Evolutionary conservation across 768 basidiomycete species (phyloP).

Genomic region (Hericium coralloides): DNA sequence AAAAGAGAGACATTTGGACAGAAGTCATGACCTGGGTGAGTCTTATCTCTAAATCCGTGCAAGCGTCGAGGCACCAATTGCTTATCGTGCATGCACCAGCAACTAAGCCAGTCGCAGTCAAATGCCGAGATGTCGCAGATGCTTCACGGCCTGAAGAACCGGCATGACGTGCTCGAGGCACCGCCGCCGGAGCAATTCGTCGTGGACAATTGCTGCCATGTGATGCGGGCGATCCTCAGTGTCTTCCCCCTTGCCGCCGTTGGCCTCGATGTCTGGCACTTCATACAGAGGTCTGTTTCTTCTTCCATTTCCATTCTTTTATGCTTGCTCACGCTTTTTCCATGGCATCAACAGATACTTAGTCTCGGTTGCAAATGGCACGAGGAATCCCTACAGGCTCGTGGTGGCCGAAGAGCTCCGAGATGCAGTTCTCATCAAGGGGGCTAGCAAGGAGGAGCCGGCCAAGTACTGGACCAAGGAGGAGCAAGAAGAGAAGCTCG

Average conservation of each 20-base stretch:
- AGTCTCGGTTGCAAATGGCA: background rate
- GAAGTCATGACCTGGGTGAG: conserved; percentile 12
- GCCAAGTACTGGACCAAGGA: conserved; percentile 14
- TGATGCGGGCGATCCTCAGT: conserved; percentile 1
- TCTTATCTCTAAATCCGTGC: background rate
- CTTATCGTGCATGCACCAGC: background rate
- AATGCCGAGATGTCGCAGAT: background rate
- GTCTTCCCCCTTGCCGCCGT: conserved; percentile 1
- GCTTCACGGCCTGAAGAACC: background rate
- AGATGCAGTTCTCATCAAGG: background rate
- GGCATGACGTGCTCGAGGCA: conserved; percentile 2
- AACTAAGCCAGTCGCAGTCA: background rate
- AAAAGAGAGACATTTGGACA: no score
- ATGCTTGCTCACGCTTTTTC: background rate
- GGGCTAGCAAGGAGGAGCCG: background rate
- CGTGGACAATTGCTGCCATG: conserved; percentile 17
- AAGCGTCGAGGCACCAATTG: background rate
- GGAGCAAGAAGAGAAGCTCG: conserved; percentile 14
- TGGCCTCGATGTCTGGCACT: background rate
- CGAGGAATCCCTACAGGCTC: background rate
- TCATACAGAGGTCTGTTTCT: background rate
- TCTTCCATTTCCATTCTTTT: background rate
- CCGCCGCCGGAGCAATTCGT: conserved; percentile 10
- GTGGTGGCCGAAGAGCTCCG: background rate
- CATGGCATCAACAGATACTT: background rate